Base-by-base conservation (phyloP, 148 eudicot species). In the Camellia granthamiana region DNA sequence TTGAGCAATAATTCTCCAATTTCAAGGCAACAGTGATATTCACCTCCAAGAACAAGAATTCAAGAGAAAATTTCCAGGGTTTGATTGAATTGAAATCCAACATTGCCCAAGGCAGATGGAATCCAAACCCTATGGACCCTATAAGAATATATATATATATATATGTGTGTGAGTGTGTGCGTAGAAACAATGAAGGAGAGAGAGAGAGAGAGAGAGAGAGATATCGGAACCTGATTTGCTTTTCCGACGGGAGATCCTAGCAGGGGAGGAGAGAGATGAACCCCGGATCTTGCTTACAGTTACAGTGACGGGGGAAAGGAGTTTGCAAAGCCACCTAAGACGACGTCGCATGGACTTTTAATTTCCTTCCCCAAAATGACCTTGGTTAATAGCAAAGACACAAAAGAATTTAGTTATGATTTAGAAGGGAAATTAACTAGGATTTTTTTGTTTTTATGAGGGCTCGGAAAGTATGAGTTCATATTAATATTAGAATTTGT, bases 141-240 rank as follows among this genome's bases (percentile, higher is more conserved):
- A 30, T 30, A 30, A 30, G 38, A 30, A 30, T 30, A 30, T 30
- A 30, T 1, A 30, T 30, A 30, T 30, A 30, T 30, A 30, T 30
- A 30, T 30, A 30, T 30, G 38, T 30, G 38, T 30, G 38, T 30
- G 38, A 1, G 1, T 69, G 13, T 69, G 8, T 69, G 14, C 3
- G 3, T 69, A 6, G 7, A 7, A 69, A 19, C 4, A 18, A 18
- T 2, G 3, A 8, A 13, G 14, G n/a, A 0, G 4, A 70, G 56
- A 70, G 18, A 70, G 1, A 41, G 15, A 8, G 51, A 23, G 30
- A 23, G 23, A 23, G 23, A 21, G 71, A 41, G 49, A 67, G 15
- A 43, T 16, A 69, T 47, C 74, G 18, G 74, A 47, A 70, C 74
- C 55, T 70, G 54, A 55, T 70, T 70, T 46, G 54, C 7, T n/a